phyloP scores from a whole-genome alignment of 1,284 basidiomycete species.

The Apiotrichum montevideense region DNA sequence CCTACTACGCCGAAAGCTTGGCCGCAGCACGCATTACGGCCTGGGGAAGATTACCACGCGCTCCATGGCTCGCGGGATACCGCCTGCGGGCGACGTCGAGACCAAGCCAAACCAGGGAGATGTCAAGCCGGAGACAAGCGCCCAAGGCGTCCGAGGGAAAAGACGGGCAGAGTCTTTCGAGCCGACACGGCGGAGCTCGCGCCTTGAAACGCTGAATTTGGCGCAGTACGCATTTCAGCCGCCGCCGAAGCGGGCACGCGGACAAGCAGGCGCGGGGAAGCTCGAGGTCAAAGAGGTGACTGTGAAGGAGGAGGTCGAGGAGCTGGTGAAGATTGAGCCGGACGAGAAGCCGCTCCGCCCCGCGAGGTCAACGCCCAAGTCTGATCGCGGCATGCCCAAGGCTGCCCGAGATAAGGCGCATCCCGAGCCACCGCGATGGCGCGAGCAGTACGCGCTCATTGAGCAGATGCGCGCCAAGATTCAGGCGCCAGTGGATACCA shows the following conservation, averaged over 20 bases:
- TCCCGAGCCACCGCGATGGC: conserved; percentile 66
- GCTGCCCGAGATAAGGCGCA: conserved; percentile 55
- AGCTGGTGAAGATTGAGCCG: conserved; percentile 10
- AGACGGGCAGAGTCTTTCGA: too few species aligned
- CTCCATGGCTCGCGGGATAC: too few species aligned
- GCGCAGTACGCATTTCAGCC: neutral
- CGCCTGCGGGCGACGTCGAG: too few species aligned
- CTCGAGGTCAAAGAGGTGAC: neutral
- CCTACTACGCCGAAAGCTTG: too few species aligned
- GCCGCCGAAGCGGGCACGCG: neutral
- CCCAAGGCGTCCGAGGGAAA: too few species aligned
- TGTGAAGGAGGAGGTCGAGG: neutral
- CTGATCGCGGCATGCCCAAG: conserved; percentile 51
- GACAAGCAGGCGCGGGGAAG: neutral
- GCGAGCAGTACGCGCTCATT: conserved; percentile 67
- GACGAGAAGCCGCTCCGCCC: conserved; percentile 1
- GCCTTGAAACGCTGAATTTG: neutral
- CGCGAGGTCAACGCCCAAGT: neutral
- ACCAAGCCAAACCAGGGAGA: too few species aligned
- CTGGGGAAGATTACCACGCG: too few species aligned
- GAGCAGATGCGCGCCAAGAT: conserved; percentile 67
- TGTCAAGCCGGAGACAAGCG: too few species aligned
- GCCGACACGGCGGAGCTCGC: too few species aligned
- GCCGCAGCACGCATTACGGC: too few species aligned
- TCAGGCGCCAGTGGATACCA: conserved; percentile 80